Conservation (phyloP, 2,329 filamentous ascomycete species). For the Phaeosphaeriaceae sp. region DNA sequence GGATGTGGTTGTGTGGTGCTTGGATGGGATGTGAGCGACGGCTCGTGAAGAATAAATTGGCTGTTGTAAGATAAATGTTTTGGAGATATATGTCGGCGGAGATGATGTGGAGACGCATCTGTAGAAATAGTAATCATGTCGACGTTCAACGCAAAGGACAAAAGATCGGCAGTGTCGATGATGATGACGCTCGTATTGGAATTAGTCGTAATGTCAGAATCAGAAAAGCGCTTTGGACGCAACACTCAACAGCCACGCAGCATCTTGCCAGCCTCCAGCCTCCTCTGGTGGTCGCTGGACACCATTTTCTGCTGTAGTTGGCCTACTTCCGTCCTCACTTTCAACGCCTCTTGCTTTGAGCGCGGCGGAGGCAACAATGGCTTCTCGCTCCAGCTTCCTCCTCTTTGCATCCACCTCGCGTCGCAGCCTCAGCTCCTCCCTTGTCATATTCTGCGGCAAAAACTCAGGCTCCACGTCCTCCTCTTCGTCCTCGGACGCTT, state of each 20-base stretch:
- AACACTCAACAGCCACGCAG: constrained; percentile 63
- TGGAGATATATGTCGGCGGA: not conserved
- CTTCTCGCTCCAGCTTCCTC: constrained; percentile 45
- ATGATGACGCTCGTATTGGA: not conserved
- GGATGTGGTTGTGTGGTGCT: constrained; percentile 69
- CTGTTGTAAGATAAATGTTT: not conserved
- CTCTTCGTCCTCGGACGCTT: constrained; percentile 39
- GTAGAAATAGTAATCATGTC: not conserved
- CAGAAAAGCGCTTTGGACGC: constrained; percentile 55
- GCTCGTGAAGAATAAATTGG: not conserved
- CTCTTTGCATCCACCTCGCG: constrained; percentile 47
- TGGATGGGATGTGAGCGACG: constrained; percentile 20
- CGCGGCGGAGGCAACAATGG: constrained; percentile 43
- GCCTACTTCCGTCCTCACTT: constrained; percentile 17
- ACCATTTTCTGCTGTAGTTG: constrained; percentile 13
- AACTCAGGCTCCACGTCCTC: constrained; percentile 35
- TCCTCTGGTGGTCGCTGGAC: constrained; percentile 31
- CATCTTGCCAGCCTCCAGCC: constrained; percentile 64
- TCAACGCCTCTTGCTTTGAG: constrained; percentile 45
- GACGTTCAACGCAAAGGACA: too few species aligned
- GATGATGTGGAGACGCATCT: not conserved
- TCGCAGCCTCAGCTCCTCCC: constrained; percentile 47
- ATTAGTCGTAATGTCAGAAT: not conserved
- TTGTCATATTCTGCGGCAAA: constrained; percentile 36
- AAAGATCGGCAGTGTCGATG: too few species aligned